Evolutionary conservation across 129 eudicot genomes (phyloP), one percentile per base, ranked within the genome.

Genomic region (Saposhnikovia divaricata): DNA sequence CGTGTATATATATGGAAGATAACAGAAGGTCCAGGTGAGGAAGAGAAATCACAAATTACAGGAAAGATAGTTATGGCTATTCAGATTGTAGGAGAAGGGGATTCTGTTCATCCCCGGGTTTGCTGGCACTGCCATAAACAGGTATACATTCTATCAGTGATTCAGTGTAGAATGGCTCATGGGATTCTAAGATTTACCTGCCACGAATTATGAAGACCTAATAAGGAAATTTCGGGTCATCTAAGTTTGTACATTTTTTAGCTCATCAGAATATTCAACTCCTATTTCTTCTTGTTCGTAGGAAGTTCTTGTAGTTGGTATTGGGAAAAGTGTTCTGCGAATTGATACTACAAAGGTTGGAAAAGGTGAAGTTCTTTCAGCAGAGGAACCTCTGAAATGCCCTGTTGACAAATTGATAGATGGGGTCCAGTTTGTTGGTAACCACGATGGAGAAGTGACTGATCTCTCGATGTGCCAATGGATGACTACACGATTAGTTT

Each of bases 91-190:
- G 97, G 97, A 74, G 98, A 87, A 76, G 95, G 89, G 71, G 95
- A 93, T 76, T 83, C 93, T 85, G 89, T 92, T 79, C 98, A 90
- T 85, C 99, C 99, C 16, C 87, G 97, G 73, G 99, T 96, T 88
- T 96, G 99, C 87, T 96, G 99, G 99, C 99, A 96, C 80, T 92
- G 97, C 77, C 99, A 96, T 84, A 96, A 96, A 88, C 97, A 96
- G 85, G 99, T 96, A 88, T 48, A 65, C 21, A 4, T 34, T 66
- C 9, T 63, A 15, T 14, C 10, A 11, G 15, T 46, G 50, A 46
- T 11, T 46, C 12, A 11, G 63, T 78, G 47, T 63, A 12, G 15
- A 78, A 59, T 43, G 7, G 16, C 23, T 68, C 21, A 25, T n/a
- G 16, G 15, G 3, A 6, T 37, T 14, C 73, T 66, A 66, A 3